A percentile compares a stretch with the other conserved stretches of the same genome.
Evolutionary conservation across 306 rosid genomes (phyloP).

Genomic region (Pachyrhizus erosus): DNA sequence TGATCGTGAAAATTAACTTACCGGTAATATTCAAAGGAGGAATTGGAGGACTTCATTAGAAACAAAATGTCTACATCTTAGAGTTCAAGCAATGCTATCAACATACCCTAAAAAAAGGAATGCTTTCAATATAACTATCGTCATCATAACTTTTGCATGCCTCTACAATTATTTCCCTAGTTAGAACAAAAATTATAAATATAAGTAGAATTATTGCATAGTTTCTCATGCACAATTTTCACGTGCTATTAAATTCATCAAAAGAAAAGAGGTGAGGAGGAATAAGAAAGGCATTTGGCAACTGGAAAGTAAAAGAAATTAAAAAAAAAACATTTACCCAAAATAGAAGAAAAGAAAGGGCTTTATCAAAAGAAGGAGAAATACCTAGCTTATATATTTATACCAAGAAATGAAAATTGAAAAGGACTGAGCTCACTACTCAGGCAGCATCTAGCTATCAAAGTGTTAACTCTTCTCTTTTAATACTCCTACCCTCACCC

Average conservation of each 20-base stretch:
- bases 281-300: conserved; percentile 16
- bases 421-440: conserved; percentile 32
- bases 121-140: not conserved
- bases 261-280: not conserved
- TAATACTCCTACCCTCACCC: not conserved
- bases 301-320: conserved; percentile 7
- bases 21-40: not conserved
- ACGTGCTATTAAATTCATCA: conserved; percentile 39
- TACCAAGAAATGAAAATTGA: conserved; percentile 46
- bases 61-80: not conserved
- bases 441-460: conserved; percentile 26
- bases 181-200: too few relatives aligned
- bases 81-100: not conserved
- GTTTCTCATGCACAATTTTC: conserved; percentile 42
- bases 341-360: conserved; percentile 36
- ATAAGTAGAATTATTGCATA: conserved; percentile 3
- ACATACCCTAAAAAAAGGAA: not conserved
- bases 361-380: conserved; percentile 31
- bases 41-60: not conserved
- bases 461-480: not conserved
- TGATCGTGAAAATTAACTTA: too few relatives aligned
- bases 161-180: not conserved
- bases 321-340: not conserved
- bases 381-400: conserved; percentile 35
- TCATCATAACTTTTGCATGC: not conserved